A percentile compares a stretch with the other conserved stretches of the same genome.
phyloP scores from a whole-genome alignment of 1,284 basidiomycete genomes.

The Wolfiporia cocos region DNA sequence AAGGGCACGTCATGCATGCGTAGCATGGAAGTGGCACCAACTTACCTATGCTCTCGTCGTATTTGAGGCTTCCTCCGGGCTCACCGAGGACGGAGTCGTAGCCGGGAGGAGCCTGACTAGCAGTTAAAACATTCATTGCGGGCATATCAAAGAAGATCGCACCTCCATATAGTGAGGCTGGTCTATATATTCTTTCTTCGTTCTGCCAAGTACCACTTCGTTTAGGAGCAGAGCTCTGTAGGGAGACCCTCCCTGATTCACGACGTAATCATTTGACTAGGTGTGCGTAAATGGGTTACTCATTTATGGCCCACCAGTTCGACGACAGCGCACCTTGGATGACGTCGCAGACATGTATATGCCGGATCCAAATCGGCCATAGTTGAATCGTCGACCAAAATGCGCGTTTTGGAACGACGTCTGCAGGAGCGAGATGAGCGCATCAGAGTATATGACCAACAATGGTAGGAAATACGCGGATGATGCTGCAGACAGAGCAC shows the following conservation, averaged over 20 bases:
- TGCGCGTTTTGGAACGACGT: slow-evolving; percentile 9
- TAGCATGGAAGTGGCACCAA: too few species aligned
- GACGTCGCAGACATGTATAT: slow-evolving; percentile 15
- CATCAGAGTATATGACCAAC: too few species aligned
- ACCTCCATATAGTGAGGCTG: slow-evolving; percentile 16
- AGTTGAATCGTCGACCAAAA: slow-evolving; percentile 6
- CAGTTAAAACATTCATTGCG: background rate
- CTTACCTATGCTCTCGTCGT: slow-evolving; percentile 24
- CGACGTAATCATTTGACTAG: slow-evolving; percentile 15
- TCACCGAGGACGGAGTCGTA: slow-evolving; percentile 22
- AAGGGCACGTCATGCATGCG: too few species aligned
- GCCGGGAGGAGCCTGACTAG: slow-evolving; percentile 15
- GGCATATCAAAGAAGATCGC: background rate
- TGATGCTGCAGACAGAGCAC: slow-evolving; percentile 11
- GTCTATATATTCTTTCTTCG: slow-evolving; percentile 10
- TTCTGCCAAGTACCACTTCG: slow-evolving; percentile 19
- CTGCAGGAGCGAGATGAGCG: too few species aligned
- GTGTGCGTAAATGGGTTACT: too few species aligned
- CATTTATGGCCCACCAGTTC: too few species aligned
- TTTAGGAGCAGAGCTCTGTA: slow-evolving; percentile 18
- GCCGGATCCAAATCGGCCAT: slow-evolving; percentile 10
- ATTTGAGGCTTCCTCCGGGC: slow-evolving; percentile 20
- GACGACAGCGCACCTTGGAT: slow-evolving; percentile 9
- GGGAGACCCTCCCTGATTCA: slow-evolving; percentile 9
- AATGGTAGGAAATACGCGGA: slow-evolving; percentile 6